Evolutionary conservation across 75 land plant genomes (phyloP), one percentile per base, ranked within the genome.

Genomic region (Picea sitchensis): DNA sequence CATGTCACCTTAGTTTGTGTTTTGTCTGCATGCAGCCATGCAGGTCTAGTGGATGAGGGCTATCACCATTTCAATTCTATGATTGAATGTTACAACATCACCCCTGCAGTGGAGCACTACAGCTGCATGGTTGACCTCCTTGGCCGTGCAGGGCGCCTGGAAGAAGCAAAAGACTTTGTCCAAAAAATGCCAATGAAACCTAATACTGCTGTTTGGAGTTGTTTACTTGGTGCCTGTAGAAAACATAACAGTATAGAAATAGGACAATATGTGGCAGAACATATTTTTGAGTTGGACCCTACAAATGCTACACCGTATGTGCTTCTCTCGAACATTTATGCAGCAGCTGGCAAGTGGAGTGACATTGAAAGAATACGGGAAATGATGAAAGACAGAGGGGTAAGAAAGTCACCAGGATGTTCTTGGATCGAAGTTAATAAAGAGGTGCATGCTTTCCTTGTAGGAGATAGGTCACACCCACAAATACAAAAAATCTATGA

Each of bases 1-100:
- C 87, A 85, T 41, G 60, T 93, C 60, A 83, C 89, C 21, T 93
- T 94, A 77, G 80, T 88, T n/a, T 90, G 91, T 21, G 88, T 88
- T 77, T 88, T 94, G 59, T 77, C 86, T 76, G 91, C 95, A 51
- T 94, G 96, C 41, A 77, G 86, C 44, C 92, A 88, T 84, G 88
- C 86, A 41, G 90, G 90, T 30, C 78, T 90, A 57, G 92, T 90
- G 65, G 92, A 88, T 58, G 59, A 85, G 75, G 92, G 92, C 1
- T 77, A 75, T 5, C 77, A 81, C 20, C 68, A 81, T 34, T 90
- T 90, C 60, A 41, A 88, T 73, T 86, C 90, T 12, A 90, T 90
- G 71, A 82, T 67, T 23, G 73, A 80, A 20, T 65, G 72, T 13
- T 65, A 86, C 74, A 79, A 80, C 30, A 36, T 92, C 17, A 64